These are phyloP conservation scores for Panaeolus papilionaceus DNA, from an alignment of 768 basidiomycete species.

Conservation along the genomic window DNA sequence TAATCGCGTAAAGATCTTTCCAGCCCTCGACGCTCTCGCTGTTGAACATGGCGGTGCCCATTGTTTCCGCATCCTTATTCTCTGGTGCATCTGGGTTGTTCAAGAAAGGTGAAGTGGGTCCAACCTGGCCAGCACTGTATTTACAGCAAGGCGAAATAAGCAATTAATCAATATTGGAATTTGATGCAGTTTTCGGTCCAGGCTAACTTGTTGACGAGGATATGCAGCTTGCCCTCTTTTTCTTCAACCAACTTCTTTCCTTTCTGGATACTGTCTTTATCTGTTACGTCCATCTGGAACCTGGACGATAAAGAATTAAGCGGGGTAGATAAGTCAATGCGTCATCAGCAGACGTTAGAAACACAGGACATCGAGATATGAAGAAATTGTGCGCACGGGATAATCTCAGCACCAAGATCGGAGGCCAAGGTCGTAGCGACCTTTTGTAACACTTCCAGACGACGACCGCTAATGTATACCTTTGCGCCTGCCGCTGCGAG, in stretches of 20 bases:
- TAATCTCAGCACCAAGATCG: slow-evolving; percentile 54
- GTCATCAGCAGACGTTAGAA: background rate
- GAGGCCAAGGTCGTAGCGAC: slow-evolving; percentile 54
- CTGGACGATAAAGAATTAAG: slow-evolving; percentile 38
- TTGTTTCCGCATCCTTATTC: slow-evolving; percentile 64
- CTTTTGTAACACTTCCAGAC: slow-evolving; percentile 67
- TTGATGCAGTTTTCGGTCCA: background rate
- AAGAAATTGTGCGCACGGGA: slow-evolving; percentile 54
- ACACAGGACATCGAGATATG: background rate
- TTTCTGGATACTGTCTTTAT: slow-evolving; percentile 66
- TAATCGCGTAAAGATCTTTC: slow-evolving; percentile 66
- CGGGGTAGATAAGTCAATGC: background rate
- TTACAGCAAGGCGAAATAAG: background rate
- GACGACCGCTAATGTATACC: slow-evolving; percentile 80
- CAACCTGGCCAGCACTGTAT: slow-evolving; percentile 74
- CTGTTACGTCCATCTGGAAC: slow-evolving; percentile 74
- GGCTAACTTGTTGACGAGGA: slow-evolving; percentile 82
- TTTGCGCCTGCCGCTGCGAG: slow-evolving; percentile 80
- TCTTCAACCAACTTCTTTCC: slow-evolving; percentile 60
- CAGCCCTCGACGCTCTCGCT: slow-evolving; percentile 70
- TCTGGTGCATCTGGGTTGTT: slow-evolving; percentile 61
- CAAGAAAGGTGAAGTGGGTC: slow-evolving; percentile 67
- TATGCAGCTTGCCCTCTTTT: slow-evolving; percentile 74
- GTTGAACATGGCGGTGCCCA: slow-evolving; percentile 74
- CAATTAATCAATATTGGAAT: background rate